Percentiles rank a stretch among this genome's conserved stretches.
Conservation (phyloP, 2,329 filamentous ascomycete species). For the Colletotrichum caudatum region DNA sequence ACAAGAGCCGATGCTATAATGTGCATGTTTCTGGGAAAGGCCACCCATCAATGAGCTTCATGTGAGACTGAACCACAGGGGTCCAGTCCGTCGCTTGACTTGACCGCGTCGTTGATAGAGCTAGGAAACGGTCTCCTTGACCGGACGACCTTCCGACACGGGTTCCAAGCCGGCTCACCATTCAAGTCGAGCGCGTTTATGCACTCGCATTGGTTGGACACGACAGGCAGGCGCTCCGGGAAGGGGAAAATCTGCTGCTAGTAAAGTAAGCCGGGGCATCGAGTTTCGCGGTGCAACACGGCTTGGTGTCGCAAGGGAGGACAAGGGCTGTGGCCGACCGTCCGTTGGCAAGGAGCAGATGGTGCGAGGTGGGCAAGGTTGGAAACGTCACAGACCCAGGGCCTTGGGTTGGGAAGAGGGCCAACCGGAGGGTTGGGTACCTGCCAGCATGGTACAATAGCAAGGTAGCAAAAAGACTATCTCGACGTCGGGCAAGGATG, state of each 20-base stretch:
- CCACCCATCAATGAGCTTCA: no score
- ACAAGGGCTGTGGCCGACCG: background rate
- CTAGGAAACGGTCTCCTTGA: no score
- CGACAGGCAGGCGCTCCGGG: background rate
- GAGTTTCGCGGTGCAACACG: background rate
- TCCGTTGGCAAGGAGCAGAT: background rate
- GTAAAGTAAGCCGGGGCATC: background rate
- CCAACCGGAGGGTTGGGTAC: background rate
- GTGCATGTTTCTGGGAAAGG: no score
- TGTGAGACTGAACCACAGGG: no score
- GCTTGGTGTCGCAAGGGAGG: background rate
- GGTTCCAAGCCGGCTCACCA: no score
- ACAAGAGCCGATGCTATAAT: no score
- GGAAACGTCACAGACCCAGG: background rate
- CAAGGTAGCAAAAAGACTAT: constrained; percentile 15
- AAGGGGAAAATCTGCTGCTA: no score
- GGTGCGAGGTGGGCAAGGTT: background rate
- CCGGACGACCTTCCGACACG: no score
- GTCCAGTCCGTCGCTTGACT: no score
- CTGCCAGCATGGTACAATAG: background rate
- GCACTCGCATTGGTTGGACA: no score
- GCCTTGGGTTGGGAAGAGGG: background rate
- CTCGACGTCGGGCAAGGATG: constrained; percentile 4
- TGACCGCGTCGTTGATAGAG: no score
- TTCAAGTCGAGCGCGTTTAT: no score